Evolutionary conservation across 2,329 filamentous ascomycete species (phyloP), one percentile per base, ranked within the genome.

Genomic region (Colletotrichum lentis): DNA sequence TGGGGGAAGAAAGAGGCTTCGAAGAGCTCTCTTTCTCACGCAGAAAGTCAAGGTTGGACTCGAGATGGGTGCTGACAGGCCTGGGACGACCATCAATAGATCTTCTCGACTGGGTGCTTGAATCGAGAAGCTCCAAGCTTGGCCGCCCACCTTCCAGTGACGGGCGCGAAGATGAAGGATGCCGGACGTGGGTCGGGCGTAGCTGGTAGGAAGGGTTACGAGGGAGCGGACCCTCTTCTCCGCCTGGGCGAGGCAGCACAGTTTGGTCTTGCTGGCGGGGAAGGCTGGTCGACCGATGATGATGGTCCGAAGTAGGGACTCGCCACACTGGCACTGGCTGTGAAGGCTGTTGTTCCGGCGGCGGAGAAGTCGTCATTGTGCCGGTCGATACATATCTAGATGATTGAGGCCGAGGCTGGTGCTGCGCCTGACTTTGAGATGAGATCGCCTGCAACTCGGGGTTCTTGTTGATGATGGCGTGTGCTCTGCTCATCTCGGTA

Each of bases 41-140:
- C 20, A 97, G 82, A 74, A 92, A 93, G 67, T 97, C 94, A 60
- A 96, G 83, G 74, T 91, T 94, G 0, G 91, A 91, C 73, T 94
- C 91, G 3, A 97, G 85, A 76, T 94, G 93, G 41, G 92, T 92
- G 77, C 94, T 97, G 0, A 88, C 84, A 2, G 95, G 95, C 53
- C 95, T 86, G 62, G 88, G 85, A 69, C 90, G 88, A 6, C 73
- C 73, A 16, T 88, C 86, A 27, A 62, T 62, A 12, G 90, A 90
- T 74, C 63, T 62, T 35, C 60, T 64, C 14, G 70, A 56, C 47
- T 70, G 63, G 16, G 86, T 89, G 1, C 88, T 86, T 10, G 89
- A 44, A 37, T 90, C 88, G 10, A 87, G 80, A 8, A 87, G 75
- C 56, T 94, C 91, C 64, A 86, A 73, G 44, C 84, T 85, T 1